Base-by-base conservation (phyloP, 345 rosid species). In the Nephelium lappaceum region DNA sequence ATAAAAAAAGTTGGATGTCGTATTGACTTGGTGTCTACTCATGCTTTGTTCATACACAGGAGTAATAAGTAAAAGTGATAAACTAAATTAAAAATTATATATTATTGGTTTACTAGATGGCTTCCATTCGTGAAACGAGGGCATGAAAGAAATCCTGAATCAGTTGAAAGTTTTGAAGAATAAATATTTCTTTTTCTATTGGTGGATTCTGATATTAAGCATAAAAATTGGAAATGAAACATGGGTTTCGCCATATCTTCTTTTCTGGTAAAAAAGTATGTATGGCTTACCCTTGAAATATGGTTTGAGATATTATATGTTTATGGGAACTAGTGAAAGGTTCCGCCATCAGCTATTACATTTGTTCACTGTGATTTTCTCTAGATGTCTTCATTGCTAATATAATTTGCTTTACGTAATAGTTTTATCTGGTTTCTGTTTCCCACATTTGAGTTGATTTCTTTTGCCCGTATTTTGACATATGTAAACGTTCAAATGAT, bases 71-170 rank as follows among this genome's bases (percentile, higher is more conserved):
- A 45, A 10, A 45, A 10, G 49, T 2, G 12, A 45, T 45, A 45
- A 9, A 45, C 49, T 45, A 45, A 41, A 1, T 45, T 45, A 45
- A 45, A 45, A 41, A 41, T 41, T 41, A 41, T 45, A 2, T 2
- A 45, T 45, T 8, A 45, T 45, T 10, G 11, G 49, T 45, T 31
- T 39, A 42, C 53, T 31, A 39, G 19, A 24, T 62, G 24, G 23
- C 21, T 43, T 60, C 14, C 38, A 12, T 12, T 3, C 1, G 41
- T 42, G 23, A 27, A 19, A 73, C 4, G 31, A 38, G 51, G 8
- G 21, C 41, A 61, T 58, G n/a, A 57, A 65, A 25, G 47, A 58
- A 31, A 73, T 58, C 67, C 77, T 74, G 69, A 62, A 24, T 63
- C 27, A 43, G 57, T 61, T 5, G 14, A 27, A 23, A 39, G 64